Conservation (phyloP, 805 yeast genomes). For the Jamesozyma spencerorum region DNA sequence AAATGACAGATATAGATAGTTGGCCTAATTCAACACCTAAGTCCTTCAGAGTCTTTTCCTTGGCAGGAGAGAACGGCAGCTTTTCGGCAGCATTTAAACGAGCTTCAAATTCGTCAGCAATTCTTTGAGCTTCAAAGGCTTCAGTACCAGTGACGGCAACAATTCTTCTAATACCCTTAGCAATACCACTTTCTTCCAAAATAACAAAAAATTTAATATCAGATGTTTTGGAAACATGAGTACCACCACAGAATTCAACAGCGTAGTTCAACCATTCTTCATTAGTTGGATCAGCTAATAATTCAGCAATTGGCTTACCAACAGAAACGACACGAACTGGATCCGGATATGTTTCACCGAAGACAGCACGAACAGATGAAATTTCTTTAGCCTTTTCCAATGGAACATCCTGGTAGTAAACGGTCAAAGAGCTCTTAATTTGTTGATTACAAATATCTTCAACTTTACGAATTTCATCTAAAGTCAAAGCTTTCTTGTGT, state of each 20-base stretch:
- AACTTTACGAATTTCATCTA: conserved; percentile 62
- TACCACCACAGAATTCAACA: conserved; percentile 98
- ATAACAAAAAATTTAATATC: conserved; percentile 88
- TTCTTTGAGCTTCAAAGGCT: conserved; percentile 82
- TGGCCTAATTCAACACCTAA: conserved; percentile 77
- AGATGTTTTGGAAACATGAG: conserved; percentile 86
- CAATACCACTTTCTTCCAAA: conserved; percentile 93
- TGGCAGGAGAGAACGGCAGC: conserved; percentile 62
- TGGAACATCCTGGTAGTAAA: conserved; percentile 76
- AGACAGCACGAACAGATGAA: conserved; percentile 88
- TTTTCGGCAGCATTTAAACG: conserved; percentile 50
- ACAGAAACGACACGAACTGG: conserved; percentile 97
- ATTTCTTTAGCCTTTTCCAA: conserved; percentile 66
- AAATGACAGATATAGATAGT: conserved; percentile 69
- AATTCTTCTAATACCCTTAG: conserved; percentile 96
- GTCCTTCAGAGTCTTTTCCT: conserved; percentile 77
- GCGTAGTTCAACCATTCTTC: conserved; percentile 70
- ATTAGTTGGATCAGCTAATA: conserved; percentile 61
- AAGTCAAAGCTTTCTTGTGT: conserved; percentile 73
- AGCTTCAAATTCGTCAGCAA: conserved; percentile 62
- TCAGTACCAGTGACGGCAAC: conserved; percentile 92
- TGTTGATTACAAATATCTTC: conserved; percentile 66
- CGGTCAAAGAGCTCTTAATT: conserved; percentile 61
- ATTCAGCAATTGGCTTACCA: conserved; percentile 81
- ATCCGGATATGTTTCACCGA: conserved; percentile 98